These are phyloP conservation scores for Phytopythium chamaehyphon DNA, from an alignment of 352 stramenopile genomes.

Conservation along the genomic window DNA sequence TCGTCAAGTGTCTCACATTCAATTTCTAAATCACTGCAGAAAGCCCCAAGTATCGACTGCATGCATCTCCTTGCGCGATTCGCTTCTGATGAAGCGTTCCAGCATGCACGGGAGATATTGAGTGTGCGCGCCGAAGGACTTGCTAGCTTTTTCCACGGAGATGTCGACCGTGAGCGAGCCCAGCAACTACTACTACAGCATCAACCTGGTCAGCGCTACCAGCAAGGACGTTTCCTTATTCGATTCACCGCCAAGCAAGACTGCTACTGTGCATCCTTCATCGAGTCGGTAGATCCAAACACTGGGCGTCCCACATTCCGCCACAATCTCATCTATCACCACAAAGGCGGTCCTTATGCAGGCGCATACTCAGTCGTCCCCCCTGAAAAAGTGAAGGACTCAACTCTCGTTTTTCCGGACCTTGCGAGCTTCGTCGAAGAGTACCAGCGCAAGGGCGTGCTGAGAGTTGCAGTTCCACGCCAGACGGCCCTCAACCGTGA, in stretches of 20 bases:
- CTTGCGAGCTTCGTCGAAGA: slow-evolving; percentile 75
- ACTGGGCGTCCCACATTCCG: slow-evolving; percentile 35
- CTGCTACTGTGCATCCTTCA: slow-evolving; percentile 72
- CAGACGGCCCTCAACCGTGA: slow-evolving; percentile 47
- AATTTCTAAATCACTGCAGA: slow-evolving; percentile 17
- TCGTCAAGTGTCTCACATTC: not conserved
- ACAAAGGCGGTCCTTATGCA: slow-evolving; percentile 61
- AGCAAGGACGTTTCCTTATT: slow-evolving; percentile 61
- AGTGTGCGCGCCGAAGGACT: slow-evolving; percentile 53
- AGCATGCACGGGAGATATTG: slow-evolving; percentile 52
- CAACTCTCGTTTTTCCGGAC: slow-evolving; percentile 53
- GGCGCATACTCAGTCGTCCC: slow-evolving; percentile 59
- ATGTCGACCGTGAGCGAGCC: slow-evolving; percentile 51
- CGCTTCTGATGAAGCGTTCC: slow-evolving; percentile 59
- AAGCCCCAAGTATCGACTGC: slow-evolving; percentile 49
- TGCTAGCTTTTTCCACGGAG: slow-evolving; percentile 75
- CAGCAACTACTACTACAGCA: slow-evolving; percentile 38
- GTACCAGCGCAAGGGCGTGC: slow-evolving; percentile 65
- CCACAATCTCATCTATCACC: slow-evolving; percentile 72
- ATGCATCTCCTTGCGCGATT: slow-evolving; percentile 53
- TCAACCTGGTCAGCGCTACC: slow-evolving; percentile 3
- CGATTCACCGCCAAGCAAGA: slow-evolving; percentile 62
- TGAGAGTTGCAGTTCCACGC: slow-evolving; percentile 43
- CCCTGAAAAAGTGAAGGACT: slow-evolving; percentile 40
- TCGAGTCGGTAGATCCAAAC: slow-evolving; percentile 36